Percentiles rank a stretch among this genome's conserved stretches.
Conservation (phyloP, 2,329 filamentous ascomycete genomes). For the Xylaria sp. region DNA sequence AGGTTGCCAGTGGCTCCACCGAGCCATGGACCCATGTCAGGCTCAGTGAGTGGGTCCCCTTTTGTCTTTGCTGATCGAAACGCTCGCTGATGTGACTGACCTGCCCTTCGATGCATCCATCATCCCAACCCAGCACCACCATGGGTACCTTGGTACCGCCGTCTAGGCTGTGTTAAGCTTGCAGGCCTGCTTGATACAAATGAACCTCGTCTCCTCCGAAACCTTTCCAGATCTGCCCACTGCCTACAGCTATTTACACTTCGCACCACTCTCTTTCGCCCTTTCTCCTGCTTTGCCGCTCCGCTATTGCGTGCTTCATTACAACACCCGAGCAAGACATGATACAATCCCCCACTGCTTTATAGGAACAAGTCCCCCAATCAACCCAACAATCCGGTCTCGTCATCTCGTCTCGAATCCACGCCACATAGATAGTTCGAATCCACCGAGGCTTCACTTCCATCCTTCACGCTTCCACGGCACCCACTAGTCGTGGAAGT, state of each 20-base stretch:
- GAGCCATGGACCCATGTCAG: slow-evolving; percentile 26
- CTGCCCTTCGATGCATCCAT: slow-evolving; percentile 20
- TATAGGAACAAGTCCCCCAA: slow-evolving; percentile 20
- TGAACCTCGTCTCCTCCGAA: slow-evolving; percentile 36
- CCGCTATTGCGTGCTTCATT: slow-evolving; percentile 26
- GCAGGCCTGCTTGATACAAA: slow-evolving; percentile 36
- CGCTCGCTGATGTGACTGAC: slow-evolving; percentile 34
- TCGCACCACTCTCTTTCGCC: slow-evolving; percentile 20
- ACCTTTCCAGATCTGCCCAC: slow-evolving; percentile 24
- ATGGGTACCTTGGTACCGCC: slow-evolving; percentile 26
- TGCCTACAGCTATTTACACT: slow-evolving; percentile 15
- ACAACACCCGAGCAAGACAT: slow-evolving; percentile 24
- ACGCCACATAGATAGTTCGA: slow-evolving; percentile 14
- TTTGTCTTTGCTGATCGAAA: slow-evolving; percentile 34
- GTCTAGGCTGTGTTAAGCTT: slow-evolving; percentile 24
- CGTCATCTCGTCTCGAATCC: slow-evolving; percentile 14
- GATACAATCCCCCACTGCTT: slow-evolving; percentile 24
- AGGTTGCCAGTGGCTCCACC: slow-evolving; percentile 22
- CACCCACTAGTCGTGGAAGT: slow-evolving; percentile 20
- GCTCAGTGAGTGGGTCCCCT: slow-evolving; percentile 20
- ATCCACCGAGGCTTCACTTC: slow-evolving; percentile 14
- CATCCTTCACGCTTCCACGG: slow-evolving; percentile 8
- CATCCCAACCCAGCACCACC: slow-evolving; percentile 22
- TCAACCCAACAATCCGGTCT: slow-evolving; percentile 10
- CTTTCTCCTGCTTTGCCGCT: slow-evolving; percentile 10